phyloP scores from a whole-genome alignment of 2,329 filamentous ascomycete species.

The Periconia sp. region DNA sequence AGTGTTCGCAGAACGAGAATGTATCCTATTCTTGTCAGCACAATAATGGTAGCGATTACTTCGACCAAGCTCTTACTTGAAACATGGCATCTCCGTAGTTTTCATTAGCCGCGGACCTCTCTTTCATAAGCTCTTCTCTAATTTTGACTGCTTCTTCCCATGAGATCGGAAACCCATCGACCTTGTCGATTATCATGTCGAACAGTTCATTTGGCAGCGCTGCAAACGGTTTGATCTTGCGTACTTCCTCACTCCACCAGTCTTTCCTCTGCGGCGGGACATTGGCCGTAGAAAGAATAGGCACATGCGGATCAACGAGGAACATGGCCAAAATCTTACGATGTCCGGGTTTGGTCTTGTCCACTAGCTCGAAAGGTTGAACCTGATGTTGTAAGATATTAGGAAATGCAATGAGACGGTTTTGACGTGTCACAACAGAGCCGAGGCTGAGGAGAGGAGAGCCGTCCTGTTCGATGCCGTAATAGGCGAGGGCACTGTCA shows the following conservation, averaged over 20 bases:
- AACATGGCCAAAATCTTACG: conserved; percentile 63
- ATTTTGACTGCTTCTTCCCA: conserved; percentile 17
- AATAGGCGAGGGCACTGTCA: conserved; percentile 36
- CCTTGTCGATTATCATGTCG: conserved; percentile 11
- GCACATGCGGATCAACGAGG: conserved; percentile 61
- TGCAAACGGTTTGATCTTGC: neutral
- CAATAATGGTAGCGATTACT: no score
- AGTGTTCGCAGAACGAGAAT: no score
- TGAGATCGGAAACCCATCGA: conserved; percentile 17
- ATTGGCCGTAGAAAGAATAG: conserved; percentile 57
- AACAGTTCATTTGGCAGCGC: conserved; percentile 17
- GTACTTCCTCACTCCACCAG: conserved; percentile 47
- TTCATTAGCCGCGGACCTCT: conserved; percentile 5
- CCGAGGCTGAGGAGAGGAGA: conserved; percentile 51
- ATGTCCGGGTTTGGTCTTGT: conserved; percentile 59
- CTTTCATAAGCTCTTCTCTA: conserved; percentile 16
- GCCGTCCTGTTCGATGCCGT: conserved; percentile 47
- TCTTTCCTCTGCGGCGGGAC: conserved; percentile 56
- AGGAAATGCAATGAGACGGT: conserved; percentile 62
- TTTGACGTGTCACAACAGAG: conserved; percentile 52
- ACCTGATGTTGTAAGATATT: conserved; percentile 43
- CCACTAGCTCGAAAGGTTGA: conserved; percentile 53
- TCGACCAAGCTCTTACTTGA: no score
- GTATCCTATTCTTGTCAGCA: no score
- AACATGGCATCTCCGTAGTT: no score